phyloP scores from a whole-genome alignment of 768 basidiomycete genomes.

The Termitomyces sp. region DNA sequence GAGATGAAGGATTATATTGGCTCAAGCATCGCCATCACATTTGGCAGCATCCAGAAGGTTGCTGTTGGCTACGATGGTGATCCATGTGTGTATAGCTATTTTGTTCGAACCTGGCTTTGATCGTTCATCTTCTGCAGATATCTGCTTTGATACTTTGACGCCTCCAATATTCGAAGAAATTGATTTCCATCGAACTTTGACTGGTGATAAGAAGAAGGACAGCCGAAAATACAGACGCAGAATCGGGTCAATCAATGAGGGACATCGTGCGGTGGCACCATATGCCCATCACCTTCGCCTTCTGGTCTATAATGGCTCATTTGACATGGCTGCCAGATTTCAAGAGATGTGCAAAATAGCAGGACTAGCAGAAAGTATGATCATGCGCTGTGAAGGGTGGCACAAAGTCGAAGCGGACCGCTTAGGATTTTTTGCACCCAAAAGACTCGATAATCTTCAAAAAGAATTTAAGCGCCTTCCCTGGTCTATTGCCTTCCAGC shows the following conservation, averaged over 20 bases:
- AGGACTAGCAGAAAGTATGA: constrained; percentile 29
- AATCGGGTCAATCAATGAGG: constrained; percentile 50
- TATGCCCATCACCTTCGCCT: constrained; percentile 71
- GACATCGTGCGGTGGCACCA: constrained; percentile 55
- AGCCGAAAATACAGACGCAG: constrained; percentile 49
- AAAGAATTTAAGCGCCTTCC: constrained; percentile 39
- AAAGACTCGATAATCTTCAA: constrained; percentile 39
- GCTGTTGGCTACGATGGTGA: constrained; percentile 58
- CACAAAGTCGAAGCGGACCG: constrained; percentile 43
- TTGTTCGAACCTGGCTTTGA: constrained; percentile 3
- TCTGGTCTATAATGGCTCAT: constrained; percentile 43
- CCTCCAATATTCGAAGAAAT: constrained; percentile 63
- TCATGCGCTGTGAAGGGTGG: constrained; percentile 25
- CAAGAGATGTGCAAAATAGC: constrained; percentile 46
- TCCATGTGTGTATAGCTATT: constrained; percentile 46
- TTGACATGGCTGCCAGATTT: constrained; percentile 47
- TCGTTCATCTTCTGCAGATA: constrained; percentile 32
- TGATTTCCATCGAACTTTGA: constrained; percentile 48
- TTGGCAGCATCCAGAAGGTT: constrained; percentile 55
- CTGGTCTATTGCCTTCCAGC: constrained; percentile 73
- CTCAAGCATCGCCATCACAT: constrained; percentile 45
- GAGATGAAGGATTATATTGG: constrained; percentile 45
- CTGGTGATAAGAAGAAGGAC: constrained; percentile 33
- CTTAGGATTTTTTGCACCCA: constrained; percentile 45
- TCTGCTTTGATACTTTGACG: constrained; percentile 61